Evolutionary conservation across 805 yeast species (phyloP).

Genomic region (Ogataea minuta): DNA sequence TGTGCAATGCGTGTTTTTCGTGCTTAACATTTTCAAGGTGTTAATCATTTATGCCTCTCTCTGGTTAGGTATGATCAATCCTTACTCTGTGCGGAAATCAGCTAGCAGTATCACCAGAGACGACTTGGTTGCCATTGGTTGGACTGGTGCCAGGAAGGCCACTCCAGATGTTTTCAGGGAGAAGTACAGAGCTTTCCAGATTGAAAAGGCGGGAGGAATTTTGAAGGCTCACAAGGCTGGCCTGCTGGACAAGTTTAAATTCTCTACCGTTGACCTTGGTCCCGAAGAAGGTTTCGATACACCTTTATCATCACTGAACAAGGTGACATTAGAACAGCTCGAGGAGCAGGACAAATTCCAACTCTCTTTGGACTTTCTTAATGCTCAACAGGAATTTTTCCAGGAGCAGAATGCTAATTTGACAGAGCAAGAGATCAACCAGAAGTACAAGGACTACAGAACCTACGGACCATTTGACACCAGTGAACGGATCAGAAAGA

Average conservation of each 20-base stretch:
- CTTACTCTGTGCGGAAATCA: slow-evolving; percentile 49
- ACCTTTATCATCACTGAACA: slow-evolving; percentile 17
- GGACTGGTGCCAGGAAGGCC: slow-evolving; percentile 90
- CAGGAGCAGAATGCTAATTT: slow-evolving; percentile 34
- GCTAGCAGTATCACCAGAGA: slow-evolving; percentile 44
- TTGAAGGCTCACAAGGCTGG: slow-evolving; percentile 77
- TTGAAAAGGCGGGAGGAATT: slow-evolving; percentile 70
- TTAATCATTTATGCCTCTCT: slow-evolving; percentile 53
- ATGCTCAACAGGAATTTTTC: slow-evolving; percentile 48
- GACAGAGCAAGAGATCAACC: slow-evolving; percentile 26
- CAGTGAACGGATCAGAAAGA: slow-evolving; percentile 38
- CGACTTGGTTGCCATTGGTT: slow-evolving; percentile 66
- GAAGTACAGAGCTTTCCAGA: slow-evolving; percentile 59
- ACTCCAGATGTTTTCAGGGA: slow-evolving; percentile 69
- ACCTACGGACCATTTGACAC: slow-evolving; percentile 59
- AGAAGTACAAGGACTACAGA: slow-evolving; percentile 60
- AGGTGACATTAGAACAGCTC: slow-evolving; percentile 24
- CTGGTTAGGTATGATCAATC: slow-evolving; percentile 76
- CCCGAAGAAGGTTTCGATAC: slow-evolving; percentile 83
- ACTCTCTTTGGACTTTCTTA: slow-evolving; percentile 55
- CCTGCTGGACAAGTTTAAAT: slow-evolving; percentile 53
- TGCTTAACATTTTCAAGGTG: slow-evolving; percentile 66
- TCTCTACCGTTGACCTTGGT: slow-evolving; percentile 61
- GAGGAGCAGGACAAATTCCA: slow-evolving; percentile 44
- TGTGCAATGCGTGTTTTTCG: slow-evolving; percentile 68